Base-by-base conservation (phyloP, 306 rosid genomes). In the Cercis canadensis region DNA sequence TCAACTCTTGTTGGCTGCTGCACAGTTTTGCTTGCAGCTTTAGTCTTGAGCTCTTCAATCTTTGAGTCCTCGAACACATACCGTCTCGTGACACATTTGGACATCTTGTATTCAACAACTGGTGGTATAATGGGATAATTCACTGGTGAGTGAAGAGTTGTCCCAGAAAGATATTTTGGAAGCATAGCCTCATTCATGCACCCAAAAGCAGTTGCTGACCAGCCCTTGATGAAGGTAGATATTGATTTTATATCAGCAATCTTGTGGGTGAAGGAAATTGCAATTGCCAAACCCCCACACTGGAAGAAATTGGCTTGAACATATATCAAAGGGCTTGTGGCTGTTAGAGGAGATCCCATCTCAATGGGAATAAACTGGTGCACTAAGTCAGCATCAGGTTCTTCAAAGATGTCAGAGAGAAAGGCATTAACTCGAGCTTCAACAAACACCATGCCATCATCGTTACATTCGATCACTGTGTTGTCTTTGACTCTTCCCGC, bases 281-380 rank as follows among this genome's bases (percentile, higher is more conserved):
- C 80, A n/a, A 85, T 44, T 0, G 74, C 67, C 12, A 82, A 51
- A 21, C 87, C 85, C 6, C 85, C 83, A 54, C 87, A 82, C 8
- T 65, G 41, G 7, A 82, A 82, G 62, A 49, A 40, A 15, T 55
- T 85, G 44, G 43, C 64, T 12, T 79, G 86, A 51, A 85, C 69
- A 37, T 46, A 50, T 37, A 82, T 13, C 7, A 76, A 49, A 53
- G 60, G 41, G 3, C 59, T 55, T 6, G 36, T 21, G 66, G 71
- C 39, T n/a, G 34, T 53, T 50, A 31, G 15, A 11, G 13, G 10
- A 18, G 47, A 46, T 24, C 10, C 53, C 12, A 32, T 34, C 17
- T 59, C 47, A 4, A 31, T 5, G 3, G 82, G 74, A 4, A 79
- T 55, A 4, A 81, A 41, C 11, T 61, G 32, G 21, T 58, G 51